Evolutionary conservation across 2,329 filamentous ascomycete genomes (phyloP), one percentile per base, ranked within the genome.

Genomic region (Xylariaceae sp.): DNA sequence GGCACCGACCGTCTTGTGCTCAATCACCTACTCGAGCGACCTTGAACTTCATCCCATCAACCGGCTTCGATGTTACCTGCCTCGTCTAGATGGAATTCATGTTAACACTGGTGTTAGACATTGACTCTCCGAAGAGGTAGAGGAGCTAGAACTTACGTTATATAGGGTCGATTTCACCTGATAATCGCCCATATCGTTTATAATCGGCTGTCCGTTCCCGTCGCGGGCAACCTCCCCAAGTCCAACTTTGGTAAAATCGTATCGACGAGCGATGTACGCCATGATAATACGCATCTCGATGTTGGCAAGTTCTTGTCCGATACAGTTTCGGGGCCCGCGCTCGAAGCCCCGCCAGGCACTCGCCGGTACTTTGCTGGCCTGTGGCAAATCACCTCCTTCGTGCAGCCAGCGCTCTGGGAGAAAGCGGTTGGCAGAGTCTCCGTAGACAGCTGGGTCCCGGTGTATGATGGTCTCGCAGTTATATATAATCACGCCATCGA

Each of bases 401-500:
- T 58, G 62, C 3, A 71, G 61, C 72, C 73, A 76, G 3, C 74
- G 64, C 62, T 76, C 74, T 0, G 74, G 74, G 4, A 68, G 62
- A 49, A 71, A 76, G 51, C 66, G 66, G 37, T 70, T 61, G 7
- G 61, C 70, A 9, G 63, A 68, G 1, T 65, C 66, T 6, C 72
- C 73, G 57, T 64, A 73, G n/a, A 70, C 66, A 1, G n/a, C 56
- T 11, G 51, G 53, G 52, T 72, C 69, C 32, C 67, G 65, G 40
- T 75, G 72, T 45, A 72, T 71, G 12, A 71, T 50, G n/a, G 55
- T 60, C 4, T 64, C 57, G 55, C 67, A 69, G 50, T 66, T 61
- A 58, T 73, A 73, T 11, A 75, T 49, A 19, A 74, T 55, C 43
- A 67, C 50, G 2, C 69, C 70, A 53, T 74, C 69, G 9, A 71